phyloP scores from a whole-genome alignment of 805 yeast genomes.

The Nakazawaea siamensis region DNA sequence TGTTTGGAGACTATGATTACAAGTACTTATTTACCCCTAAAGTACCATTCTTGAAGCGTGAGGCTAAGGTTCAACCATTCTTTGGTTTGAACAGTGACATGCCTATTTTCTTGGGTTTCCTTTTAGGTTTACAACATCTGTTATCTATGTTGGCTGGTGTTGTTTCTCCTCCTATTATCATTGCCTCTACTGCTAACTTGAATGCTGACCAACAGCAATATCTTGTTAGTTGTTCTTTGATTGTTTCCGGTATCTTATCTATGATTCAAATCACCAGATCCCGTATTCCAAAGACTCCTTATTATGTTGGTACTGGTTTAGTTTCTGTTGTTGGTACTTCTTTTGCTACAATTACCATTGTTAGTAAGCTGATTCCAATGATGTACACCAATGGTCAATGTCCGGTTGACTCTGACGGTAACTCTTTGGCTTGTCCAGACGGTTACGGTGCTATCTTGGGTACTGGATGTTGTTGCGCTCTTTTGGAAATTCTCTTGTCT shows the following conservation, averaged over 20 bases:
- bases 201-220: conserved; percentile 42
- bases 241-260: conserved; percentile 65
- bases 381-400: conserved; percentile 73
- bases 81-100: conserved; percentile 73
- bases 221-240: conserved; percentile 64
- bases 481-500: conserved; percentile 64
- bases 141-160: conserved; percentile 90
- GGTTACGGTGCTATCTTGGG: conserved; percentile 87
- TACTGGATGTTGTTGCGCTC: conserved; percentile 70
- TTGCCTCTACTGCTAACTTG: conserved; percentile 56
- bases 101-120: conserved; percentile 70
- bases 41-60: conserved; percentile 52
- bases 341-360: conserved; percentile 81
- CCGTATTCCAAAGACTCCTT: conserved; percentile 64
- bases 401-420: conserved; percentile 56
- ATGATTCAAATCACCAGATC: conserved; percentile 73
- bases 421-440: conserved; percentile 69
- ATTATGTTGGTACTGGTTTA: conserved; percentile 81
- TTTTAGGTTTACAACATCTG: conserved; percentile 83
- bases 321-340: conserved; percentile 89
- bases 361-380: conserved; percentile 64
- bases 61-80: conserved; percentile 60
- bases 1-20: conserved; percentile 85
- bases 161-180: conserved; percentile 74
- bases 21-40: conserved; percentile 72